These are phyloP conservation scores for Pyrenophora teres DNA, from an alignment of 2,329 filamentous ascomycete genomes.

Conservation along the genomic window DNA sequence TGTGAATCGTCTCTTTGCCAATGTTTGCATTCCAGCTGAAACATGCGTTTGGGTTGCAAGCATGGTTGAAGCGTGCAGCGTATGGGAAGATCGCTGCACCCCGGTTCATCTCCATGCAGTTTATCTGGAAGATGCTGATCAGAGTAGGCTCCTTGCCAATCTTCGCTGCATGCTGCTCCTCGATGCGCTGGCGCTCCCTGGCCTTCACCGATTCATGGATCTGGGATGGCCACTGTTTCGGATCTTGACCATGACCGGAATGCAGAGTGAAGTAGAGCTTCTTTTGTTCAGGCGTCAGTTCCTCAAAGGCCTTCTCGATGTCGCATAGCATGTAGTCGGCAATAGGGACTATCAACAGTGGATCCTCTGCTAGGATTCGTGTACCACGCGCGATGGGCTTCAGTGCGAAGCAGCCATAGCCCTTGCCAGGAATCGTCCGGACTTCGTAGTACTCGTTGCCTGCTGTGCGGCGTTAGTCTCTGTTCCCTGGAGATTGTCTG, in stretches of 20 bases:
- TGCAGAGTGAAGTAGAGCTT: slow-evolving; percentile 36
- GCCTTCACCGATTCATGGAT: slow-evolving; percentile 28
- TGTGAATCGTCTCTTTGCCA: slow-evolving; percentile 41
- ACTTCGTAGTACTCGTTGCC: slow-evolving; percentile 39
- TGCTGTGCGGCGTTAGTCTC: neutral
- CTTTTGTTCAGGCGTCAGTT: slow-evolving; percentile 26
- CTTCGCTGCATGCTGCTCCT: slow-evolving; percentile 41
- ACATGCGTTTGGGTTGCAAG: slow-evolving; percentile 48
- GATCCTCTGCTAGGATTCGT: slow-evolving; percentile 48
- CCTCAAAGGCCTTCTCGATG: slow-evolving; percentile 35
- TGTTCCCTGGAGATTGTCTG: too few relatives aligned
- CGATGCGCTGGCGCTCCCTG: slow-evolving; percentile 31
- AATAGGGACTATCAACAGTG: slow-evolving; percentile 44
- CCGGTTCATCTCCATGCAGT: slow-evolving; percentile 45
- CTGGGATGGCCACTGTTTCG: slow-evolving; percentile 31
- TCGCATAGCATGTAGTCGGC: slow-evolving; percentile 40
- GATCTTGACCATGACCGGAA: slow-evolving; percentile 35
- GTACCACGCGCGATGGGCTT: slow-evolving; percentile 44
- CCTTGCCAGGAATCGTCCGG: slow-evolving; percentile 44
- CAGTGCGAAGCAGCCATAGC: slow-evolving; percentile 50
- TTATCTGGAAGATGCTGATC: slow-evolving; percentile 49
- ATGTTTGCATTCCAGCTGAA: slow-evolving; percentile 44
- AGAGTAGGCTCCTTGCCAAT: slow-evolving; percentile 24
- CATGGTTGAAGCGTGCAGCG: slow-evolving; percentile 50
- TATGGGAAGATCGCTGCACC: slow-evolving; percentile 45